Percentiles rank a stretch among this genome's conserved stretches.
Conservation (phyloP, 106 monocot genomes). For the Apostasia shenzhenica region DNA sequence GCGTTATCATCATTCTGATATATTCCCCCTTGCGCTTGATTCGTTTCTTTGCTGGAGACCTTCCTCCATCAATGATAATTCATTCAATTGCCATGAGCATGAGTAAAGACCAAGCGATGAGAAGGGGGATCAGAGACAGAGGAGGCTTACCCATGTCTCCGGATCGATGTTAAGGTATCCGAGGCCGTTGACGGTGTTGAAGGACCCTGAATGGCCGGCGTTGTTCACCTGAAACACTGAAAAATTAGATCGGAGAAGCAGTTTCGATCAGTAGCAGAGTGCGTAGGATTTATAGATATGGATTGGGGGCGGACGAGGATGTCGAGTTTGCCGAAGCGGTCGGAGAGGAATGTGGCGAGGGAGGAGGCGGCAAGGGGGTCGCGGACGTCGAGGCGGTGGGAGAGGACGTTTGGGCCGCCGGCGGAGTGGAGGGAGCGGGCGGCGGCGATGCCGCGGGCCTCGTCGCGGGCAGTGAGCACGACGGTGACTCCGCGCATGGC, state of each 20-base stretch:
- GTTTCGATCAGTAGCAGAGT: conserved; percentile 7
- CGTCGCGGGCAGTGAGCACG: conserved; percentile 44
- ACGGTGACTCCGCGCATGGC: conserved; percentile 31
- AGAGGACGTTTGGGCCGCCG: conserved; percentile 20
- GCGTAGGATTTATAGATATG: not conserved
- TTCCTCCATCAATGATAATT: conserved; percentile 9
- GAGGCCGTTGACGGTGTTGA: conserved; percentile 28
- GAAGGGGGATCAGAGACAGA: not conserved
- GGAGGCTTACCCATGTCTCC: conserved; percentile 27
- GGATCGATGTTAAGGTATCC: conserved; percentile 44
- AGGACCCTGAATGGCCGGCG: conserved; percentile 34
- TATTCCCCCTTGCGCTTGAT: conserved; percentile 31
- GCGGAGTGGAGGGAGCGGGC: conserved; percentile 20
- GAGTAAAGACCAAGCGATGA: not conserved
- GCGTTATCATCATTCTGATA: conserved; percentile 36
- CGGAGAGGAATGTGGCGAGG: conserved; percentile 19
- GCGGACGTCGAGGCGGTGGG: conserved; percentile 41
- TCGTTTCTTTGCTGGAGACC: conserved; percentile 49
- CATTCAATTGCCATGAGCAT: not conserved
- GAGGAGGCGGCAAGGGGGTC: conserved; percentile 16
- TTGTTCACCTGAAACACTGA: conserved; percentile 16
- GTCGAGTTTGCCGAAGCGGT: conserved; percentile 45
- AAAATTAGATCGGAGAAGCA: no score
- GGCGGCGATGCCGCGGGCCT: conserved; percentile 27
- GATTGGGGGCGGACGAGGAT: conserved; percentile 25